A percentile compares a stretch with the other conserved stretches of the same genome.
phyloP scores from a whole-genome alignment of 352 stramenopile species.

The Pythium dissotocum region DNA sequence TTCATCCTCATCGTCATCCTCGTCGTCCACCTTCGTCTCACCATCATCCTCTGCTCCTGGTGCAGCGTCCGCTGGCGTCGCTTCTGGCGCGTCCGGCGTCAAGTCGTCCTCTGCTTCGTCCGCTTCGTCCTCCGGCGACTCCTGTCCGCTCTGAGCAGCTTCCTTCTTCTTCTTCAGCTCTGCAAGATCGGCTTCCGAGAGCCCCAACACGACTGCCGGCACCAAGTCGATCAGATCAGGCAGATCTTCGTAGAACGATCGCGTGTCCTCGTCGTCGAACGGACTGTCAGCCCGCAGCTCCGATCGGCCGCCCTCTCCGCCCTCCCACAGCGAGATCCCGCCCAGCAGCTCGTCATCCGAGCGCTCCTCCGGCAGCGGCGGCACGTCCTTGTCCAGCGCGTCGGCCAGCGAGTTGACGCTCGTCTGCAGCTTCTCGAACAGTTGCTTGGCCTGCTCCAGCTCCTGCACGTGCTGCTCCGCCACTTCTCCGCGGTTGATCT shows the following conservation, averaged over 20 bases:
- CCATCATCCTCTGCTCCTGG: slow-evolving; percentile 40
- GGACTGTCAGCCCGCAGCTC: slow-evolving; percentile 82
- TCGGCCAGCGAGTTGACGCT: slow-evolving; percentile 83
- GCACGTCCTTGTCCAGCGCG: slow-evolving; percentile 75
- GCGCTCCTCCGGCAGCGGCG: slow-evolving; percentile 57
- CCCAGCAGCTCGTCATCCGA: slow-evolving; percentile 55
- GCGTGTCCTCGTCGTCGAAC: slow-evolving; percentile 96
- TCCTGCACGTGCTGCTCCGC: slow-evolving; percentile 73
- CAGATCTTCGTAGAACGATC: slow-evolving; percentile 97
- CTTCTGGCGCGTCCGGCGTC: background rate
- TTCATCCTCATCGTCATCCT: slow-evolving; percentile 32
- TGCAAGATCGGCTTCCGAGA: slow-evolving; percentile 85
- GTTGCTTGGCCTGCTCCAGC: slow-evolving; percentile 65
- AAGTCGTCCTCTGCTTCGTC: slow-evolving; percentile 24
- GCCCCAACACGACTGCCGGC: slow-evolving; percentile 91
- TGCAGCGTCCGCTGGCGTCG: slow-evolving; percentile 23
- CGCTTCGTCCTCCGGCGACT: slow-evolving; percentile 37
- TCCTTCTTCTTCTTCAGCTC: slow-evolving; percentile 89
- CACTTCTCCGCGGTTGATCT: slow-evolving; percentile 80
- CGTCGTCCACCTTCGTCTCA: slow-evolving; percentile 37
- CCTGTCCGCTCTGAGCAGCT: slow-evolving; percentile 32
- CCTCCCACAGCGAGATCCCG: slow-evolving; percentile 71
- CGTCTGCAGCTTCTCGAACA: slow-evolving; percentile 87
- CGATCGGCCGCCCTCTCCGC: slow-evolving; percentile 55
- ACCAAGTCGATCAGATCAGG: slow-evolving; percentile 95